These are phyloP conservation scores for Combretum micranthum DNA, from an alignment of 345 rosid species.

Conservation along the genomic window DNA sequence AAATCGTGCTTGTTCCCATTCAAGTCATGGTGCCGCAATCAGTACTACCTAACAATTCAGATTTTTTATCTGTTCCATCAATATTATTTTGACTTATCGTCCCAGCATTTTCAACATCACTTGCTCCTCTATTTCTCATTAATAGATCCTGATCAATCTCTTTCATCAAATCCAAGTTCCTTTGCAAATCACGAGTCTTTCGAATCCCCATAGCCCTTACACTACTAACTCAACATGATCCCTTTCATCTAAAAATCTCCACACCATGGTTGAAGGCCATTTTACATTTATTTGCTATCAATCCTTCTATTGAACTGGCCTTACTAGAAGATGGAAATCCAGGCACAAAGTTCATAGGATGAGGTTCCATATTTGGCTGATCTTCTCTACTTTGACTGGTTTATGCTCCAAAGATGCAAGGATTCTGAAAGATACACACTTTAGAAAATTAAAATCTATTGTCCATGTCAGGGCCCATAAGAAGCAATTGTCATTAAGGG, in stretches of 20 bases:
- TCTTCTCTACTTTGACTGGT: slow-evolving; percentile 32
- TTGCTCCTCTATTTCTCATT: slow-evolving; percentile 12
- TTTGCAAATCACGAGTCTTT: slow-evolving; percentile 92
- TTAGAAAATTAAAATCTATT: slow-evolving; percentile 1
- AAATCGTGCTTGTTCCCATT: slow-evolving; percentile 24
- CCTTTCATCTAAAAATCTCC: slow-evolving; percentile 75
- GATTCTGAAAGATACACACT: slow-evolving; percentile 33
- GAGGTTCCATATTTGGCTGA: slow-evolving; percentile 17
- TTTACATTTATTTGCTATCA: slow-evolving; percentile 26
- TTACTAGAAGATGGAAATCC: slow-evolving; percentile 22
- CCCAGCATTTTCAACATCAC: slow-evolving; percentile 12
- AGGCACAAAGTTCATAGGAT: slow-evolving; percentile 24
- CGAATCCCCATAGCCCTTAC: slow-evolving; percentile 87
- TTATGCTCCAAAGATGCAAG: slow-evolving; percentile 26
- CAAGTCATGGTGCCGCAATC: slow-evolving; percentile 23
- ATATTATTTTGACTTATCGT: slow-evolving; percentile 22
- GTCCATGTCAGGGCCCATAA: background rate
- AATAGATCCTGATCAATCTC: slow-evolving; percentile 48
- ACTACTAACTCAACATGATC: slow-evolving; percentile 65
- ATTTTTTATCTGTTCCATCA: slow-evolving; percentile 15
- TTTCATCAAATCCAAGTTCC: slow-evolving; percentile 90
- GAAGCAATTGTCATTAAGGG: background rate
- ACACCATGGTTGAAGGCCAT: slow-evolving; percentile 46
- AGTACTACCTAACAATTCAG: slow-evolving; percentile 22
- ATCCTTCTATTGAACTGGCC: slow-evolving; percentile 31